Evolutionary conservation across 306 rosid species (phyloP), one percentile per base, ranked within the genome.

Genomic region (Corylus americana): DNA sequence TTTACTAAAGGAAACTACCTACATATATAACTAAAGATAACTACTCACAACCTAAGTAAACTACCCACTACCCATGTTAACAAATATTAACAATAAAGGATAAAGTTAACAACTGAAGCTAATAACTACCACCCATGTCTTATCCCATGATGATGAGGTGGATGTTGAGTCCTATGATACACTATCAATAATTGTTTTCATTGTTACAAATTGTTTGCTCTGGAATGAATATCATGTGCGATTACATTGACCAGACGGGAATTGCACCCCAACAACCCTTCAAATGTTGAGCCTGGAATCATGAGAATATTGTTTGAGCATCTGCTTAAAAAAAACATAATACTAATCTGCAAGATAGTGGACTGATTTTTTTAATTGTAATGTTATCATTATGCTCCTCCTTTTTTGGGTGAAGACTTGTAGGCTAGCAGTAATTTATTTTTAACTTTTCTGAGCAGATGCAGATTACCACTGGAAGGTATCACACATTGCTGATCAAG

Each of bases 391-490:
- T 63, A 45, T 31, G 18, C n/a, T 35, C 72, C 49, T 18, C 3
- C 35, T 18, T 64, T 37, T 11, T 39, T 1, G 18, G 51, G 6
- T 44, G 48, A 25, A 35, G 29, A 20, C 14, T 68, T 42, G 50
- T 67, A 18, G 2, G 50, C 49, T 67, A 37, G 71, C 51, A 58
- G 74, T 82, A 78, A 76, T 81, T 86, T 74, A 62, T 76, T 71
- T 47, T 82, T 72, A 9, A 12, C 71, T 70, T 81, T 71, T 77
- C 68, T 85, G 80, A 83, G 82, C 93, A 92, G 97, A 94, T 94
- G 97, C 97, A 92, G 86, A 83, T 92, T 75, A 88, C 92, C 47
- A 92, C 97, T 0, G 97, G 97, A 80, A 91, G 88, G 75, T 92
- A 90, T 85, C 97, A 92, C 83, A 94, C 98, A 20, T 82, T 94